Conservation (phyloP, 768 basidiomycete species). For the Tubosaeta sp. region DNA sequence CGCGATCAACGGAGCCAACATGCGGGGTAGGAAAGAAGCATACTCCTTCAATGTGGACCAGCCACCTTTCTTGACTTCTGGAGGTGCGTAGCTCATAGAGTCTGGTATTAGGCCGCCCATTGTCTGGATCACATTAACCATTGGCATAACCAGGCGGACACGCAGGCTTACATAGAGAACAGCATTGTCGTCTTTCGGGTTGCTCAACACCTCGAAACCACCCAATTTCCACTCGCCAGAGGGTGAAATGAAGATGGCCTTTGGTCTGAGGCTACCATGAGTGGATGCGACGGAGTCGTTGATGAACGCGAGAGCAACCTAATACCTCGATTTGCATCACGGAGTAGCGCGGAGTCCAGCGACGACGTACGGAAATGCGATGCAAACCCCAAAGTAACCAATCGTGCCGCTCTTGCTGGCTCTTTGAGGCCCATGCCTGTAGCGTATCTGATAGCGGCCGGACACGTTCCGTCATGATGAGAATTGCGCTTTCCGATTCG, state of each 20-base stretch:
- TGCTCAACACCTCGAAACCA: conserved; percentile 89
- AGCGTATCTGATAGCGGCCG: conserved; percentile 65
- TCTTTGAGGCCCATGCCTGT: conserved; percentile 57
- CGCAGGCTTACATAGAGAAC: conserved; percentile 68
- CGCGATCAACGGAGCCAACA: neutral
- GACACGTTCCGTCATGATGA: conserved; percentile 94
- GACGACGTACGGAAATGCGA: conserved; percentile 65
- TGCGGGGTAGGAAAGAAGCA: conserved; percentile 12
- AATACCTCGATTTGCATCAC: conserved; percentile 1
- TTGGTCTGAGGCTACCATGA: conserved; percentile 73
- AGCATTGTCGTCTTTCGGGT: conserved; percentile 70
- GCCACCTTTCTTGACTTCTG: conserved; percentile 86
- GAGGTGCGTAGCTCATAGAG: conserved; percentile 58
- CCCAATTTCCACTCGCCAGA: conserved; percentile 97
- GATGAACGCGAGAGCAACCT: conserved; percentile 88
- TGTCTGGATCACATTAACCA: conserved; percentile 42
- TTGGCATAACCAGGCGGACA: conserved; percentile 1
- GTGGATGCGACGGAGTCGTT: conserved; percentile 81
- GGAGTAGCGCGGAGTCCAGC: neutral
- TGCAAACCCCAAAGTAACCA: conserved; percentile 95
- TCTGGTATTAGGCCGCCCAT: conserved; percentile 63
- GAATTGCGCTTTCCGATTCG: conserved; percentile 81
- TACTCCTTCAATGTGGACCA: conserved; percentile 85
- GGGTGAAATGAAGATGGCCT: conserved; percentile 83
- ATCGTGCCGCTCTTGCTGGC: conserved; percentile 67